Evolutionary conservation across 371 early-diverging fungal genomes (phyloP).

Genomic region (Lichtheimia ramosa): DNA sequence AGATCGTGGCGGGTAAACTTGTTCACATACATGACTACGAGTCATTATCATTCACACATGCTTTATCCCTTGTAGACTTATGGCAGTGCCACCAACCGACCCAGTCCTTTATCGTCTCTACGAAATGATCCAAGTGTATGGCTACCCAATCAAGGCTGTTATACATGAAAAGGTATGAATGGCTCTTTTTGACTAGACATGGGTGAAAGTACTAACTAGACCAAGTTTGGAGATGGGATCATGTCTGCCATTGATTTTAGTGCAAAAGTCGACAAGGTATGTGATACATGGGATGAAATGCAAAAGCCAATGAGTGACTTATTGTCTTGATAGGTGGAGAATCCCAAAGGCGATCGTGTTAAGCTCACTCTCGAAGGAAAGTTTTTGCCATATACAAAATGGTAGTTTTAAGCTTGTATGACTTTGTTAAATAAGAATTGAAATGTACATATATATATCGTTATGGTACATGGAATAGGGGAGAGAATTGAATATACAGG

Average conservation of each 20-base stretch:
- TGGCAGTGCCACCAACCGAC: slow-evolving; percentile 49
- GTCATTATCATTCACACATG: no score
- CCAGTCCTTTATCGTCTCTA: slow-evolving; percentile 57
- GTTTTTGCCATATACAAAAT: slow-evolving; percentile 52
- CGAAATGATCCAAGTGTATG: slow-evolving; percentile 58
- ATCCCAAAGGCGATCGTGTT: slow-evolving; percentile 52
- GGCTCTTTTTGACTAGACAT: no score
- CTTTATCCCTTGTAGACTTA: slow-evolving; percentile 24
- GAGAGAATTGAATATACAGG: no score
- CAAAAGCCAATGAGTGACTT: no score
- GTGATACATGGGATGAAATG: not conserved
- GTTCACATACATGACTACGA: not conserved
- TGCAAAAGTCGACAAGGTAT: slow-evolving; percentile 60
- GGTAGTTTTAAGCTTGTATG: slow-evolving; percentile 3
- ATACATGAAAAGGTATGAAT: slow-evolving; percentile 53
- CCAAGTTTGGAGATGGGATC: slow-evolving; percentile 49
- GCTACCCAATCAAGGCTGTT: slow-evolving; percentile 52
- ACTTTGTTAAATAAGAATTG: no score
- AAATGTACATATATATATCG: no score
- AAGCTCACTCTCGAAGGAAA: slow-evolving; percentile 56
- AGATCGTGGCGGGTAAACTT: slow-evolving; percentile 52
- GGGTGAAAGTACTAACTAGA: no score
- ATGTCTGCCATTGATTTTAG: slow-evolving; percentile 66
- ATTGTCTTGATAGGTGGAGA: slow-evolving; percentile 26
- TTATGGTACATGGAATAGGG: no score